These are phyloP conservation scores for Pseudozyma sp. DNA, from an alignment of 1,284 basidiomycete genomes.

Conservation along the genomic window DNA sequence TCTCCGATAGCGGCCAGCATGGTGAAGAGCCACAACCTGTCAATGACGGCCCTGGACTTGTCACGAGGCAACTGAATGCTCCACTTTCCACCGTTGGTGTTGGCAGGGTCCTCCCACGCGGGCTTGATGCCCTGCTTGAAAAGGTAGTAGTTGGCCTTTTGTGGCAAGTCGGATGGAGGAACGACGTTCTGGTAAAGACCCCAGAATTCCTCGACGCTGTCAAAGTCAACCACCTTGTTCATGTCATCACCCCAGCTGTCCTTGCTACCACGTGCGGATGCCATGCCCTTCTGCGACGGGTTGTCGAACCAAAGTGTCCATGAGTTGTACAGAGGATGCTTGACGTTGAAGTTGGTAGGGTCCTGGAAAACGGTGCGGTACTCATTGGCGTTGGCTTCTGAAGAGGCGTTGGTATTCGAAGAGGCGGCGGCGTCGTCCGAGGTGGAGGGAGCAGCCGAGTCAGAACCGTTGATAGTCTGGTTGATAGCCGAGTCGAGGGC, in stretches of 20 bases:
- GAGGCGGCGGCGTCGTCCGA: slow-evolving; percentile 18
- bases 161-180: slow-evolving; percentile 90
- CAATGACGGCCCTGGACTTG: slow-evolving; percentile 85
- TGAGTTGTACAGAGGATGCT: slow-evolving; percentile 66
- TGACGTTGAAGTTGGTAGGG: slow-evolving; percentile 66
- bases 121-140: slow-evolving; percentile 90
- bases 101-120: slow-evolving; percentile 92
- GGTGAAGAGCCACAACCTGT: slow-evolving; percentile 98
- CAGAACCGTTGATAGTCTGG: slow-evolving; percentile 28
- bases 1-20: slow-evolving; percentile 68
- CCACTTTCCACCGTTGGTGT: slow-evolving; percentile 98
- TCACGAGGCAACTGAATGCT: slow-evolving; percentile 96
- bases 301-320: slow-evolving; percentile 69
- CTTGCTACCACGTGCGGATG: slow-evolving; percentile 59
- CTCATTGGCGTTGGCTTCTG: slow-evolving; percentile 29
- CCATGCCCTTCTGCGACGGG: slow-evolving; percentile 62
- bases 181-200: slow-evolving; percentile 95
- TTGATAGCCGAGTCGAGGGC: slow-evolving; percentile 57
- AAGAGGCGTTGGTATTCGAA: background rate
- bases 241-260: slow-evolving; percentile 68
- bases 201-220: slow-evolving; percentile 68
- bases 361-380: slow-evolving; percentile 67
- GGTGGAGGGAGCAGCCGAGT: slow-evolving; percentile 8
- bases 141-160: slow-evolving; percentile 98
- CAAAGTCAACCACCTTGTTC: slow-evolving; percentile 66